These are phyloP conservation scores for Fagus crenata DNA, from an alignment of 306 rosid genomes.

Conservation along the genomic window DNA sequence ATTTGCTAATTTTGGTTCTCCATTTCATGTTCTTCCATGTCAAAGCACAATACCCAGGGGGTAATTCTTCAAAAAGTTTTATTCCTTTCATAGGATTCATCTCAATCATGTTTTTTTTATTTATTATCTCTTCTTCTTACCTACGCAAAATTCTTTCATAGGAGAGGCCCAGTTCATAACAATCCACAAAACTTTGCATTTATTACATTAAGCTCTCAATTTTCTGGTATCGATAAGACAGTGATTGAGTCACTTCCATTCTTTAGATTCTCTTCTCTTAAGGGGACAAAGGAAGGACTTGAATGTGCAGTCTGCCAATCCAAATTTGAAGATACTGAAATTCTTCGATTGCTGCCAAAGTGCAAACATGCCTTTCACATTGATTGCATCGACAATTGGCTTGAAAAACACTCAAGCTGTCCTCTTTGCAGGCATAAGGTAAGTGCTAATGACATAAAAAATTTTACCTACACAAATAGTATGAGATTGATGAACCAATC, in stretches of 20 bases:
- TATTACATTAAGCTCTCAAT: conserved; percentile 58
- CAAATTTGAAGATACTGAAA: conserved; percentile 77
- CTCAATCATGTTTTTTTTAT: conserved; percentile 50
- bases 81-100: conserved; percentile 67
- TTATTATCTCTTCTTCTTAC: conserved; percentile 53
- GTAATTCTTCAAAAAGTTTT: conserved; percentile 43
- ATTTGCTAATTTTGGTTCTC: conserved; percentile 35
- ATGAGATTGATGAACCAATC: conserved; percentile 57
- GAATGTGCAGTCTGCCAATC: conserved; percentile 89
- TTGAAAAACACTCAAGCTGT: conserved; percentile 84
- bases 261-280: conserved; percentile 80
- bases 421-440: conserved; percentile 84
- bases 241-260: conserved; percentile 89
- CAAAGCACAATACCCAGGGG: conserved; percentile 40
- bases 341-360: conserved; percentile 75
- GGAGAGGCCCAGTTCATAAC: conserved; percentile 19
- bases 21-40: conserved; percentile 36
- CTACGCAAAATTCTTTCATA: conserved; percentile 60
- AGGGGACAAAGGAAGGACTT: conserved; percentile 81
- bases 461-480: conserved; percentile 59
- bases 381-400: conserved; percentile 88
- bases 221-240: conserved; percentile 80
- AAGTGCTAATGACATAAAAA: conserved; percentile 57
- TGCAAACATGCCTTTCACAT: conserved; percentile 94
- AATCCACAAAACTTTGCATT: conserved; percentile 30